Conservation (phyloP, 2,329 filamentous ascomycete species). For the Trichoderma asperellum region DNA sequence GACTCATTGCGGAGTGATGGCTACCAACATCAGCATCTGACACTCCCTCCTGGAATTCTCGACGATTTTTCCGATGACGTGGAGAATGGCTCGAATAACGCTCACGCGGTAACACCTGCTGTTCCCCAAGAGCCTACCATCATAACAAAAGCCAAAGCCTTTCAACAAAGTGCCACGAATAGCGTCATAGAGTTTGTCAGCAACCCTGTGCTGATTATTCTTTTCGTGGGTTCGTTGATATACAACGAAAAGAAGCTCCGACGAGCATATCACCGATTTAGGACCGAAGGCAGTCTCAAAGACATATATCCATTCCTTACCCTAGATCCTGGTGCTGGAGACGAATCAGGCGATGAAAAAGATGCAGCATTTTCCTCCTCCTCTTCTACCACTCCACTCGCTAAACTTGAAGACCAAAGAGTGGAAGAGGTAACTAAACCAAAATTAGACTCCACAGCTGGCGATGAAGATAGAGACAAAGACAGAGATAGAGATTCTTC, state of each 20-base stretch:
- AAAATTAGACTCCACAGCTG: neutral
- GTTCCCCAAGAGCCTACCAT: constrained; percentile 47
- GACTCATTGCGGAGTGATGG: constrained; percentile 45
- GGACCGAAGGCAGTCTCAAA: constrained; percentile 38
- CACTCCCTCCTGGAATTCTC: constrained; percentile 43
- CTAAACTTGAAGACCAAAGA: neutral
- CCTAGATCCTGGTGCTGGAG: neutral
- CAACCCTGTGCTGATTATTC: constrained; percentile 56
- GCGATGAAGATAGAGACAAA: constrained; percentile 2
- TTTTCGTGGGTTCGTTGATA: constrained; percentile 49
- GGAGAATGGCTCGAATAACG: constrained; percentile 42
- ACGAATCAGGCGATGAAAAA: constrained; percentile 20
- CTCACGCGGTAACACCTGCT: constrained; percentile 36
- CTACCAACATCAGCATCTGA: constrained; percentile 43
- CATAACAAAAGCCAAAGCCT: constrained; percentile 53
- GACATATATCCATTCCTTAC: constrained; percentile 31
- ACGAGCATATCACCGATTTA: constrained; percentile 44
- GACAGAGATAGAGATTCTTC: constrained; percentile 1
- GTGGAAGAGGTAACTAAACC: constrained; percentile 5
- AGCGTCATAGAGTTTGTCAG: constrained; percentile 59
- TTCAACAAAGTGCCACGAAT: constrained; percentile 55
- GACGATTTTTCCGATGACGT: constrained; percentile 38
- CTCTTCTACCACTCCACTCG: neutral
- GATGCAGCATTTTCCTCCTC: neutral
- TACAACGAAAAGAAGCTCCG: constrained; percentile 53